These are phyloP conservation scores for Lentinula aciculospora DNA, from an alignment of 768 basidiomycete genomes.

Conservation along the genomic window DNA sequence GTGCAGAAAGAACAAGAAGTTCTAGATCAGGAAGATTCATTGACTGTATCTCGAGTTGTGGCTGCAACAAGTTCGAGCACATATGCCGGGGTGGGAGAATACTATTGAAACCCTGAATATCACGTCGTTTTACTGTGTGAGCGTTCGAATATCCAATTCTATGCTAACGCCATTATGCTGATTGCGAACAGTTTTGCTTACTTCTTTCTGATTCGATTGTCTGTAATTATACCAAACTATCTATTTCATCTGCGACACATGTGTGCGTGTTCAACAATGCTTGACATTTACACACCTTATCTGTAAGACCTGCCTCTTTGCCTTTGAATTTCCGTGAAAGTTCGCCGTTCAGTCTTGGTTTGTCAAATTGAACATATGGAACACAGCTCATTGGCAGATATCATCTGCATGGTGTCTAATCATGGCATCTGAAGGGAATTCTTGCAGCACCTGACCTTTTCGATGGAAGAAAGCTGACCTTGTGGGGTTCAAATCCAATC, in stretches of 20 bases:
- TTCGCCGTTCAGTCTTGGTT: neutral
- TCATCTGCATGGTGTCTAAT: neutral
- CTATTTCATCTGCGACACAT: neutral
- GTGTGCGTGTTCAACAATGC: neutral
- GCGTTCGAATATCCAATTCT: neutral
- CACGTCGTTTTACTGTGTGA: neutral
- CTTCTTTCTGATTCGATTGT: neutral
- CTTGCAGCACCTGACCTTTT: neutral
- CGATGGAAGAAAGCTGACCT: neutral
- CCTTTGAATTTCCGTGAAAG: neutral
- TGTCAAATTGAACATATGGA: neutral
- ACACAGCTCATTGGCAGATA: neutral
- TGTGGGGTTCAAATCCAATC: neutral
- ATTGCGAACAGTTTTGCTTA: neutral
- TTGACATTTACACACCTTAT: slow-evolving; percentile 2
- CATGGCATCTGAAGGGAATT: neutral
- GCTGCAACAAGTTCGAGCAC: neutral
- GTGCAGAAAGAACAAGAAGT: slow-evolving; percentile 23
- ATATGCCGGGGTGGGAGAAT: slow-evolving; percentile 33
- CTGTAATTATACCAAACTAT: neutral
- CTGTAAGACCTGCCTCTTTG: neutral
- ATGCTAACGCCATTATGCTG: neutral
- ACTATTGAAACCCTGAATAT: slow-evolving; percentile 20
- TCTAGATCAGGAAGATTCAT: neutral
- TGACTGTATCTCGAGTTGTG: neutral